Evolutionary conservation across 2,329 filamentous ascomycete species (phyloP).

Genomic region (Didymella keratinophila): DNA sequence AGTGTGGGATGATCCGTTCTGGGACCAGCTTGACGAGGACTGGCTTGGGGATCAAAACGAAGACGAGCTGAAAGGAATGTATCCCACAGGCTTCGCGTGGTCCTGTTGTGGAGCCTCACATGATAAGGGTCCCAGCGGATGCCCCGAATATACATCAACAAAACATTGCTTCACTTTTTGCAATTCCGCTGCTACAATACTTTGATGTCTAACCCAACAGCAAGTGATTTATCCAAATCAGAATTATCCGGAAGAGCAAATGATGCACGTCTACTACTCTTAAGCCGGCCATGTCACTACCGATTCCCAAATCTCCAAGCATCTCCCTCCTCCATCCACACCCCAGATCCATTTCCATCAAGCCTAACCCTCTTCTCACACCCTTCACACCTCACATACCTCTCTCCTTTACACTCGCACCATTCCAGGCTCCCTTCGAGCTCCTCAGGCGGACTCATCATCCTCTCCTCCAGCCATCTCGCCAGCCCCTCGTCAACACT

Average conservation of each 20-base stretch:
- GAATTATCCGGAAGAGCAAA: background rate
- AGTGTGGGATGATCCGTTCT: too few species aligned
- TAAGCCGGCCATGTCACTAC: background rate
- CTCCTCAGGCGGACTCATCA: constrained; percentile 52
- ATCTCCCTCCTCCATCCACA: constrained; percentile 29
- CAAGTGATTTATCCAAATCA: too few species aligned
- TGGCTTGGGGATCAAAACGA: too few species aligned
- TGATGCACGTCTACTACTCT: background rate
- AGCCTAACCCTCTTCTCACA: constrained; percentile 26
- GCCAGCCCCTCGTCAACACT: constrained; percentile 54
- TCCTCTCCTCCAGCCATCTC: constrained; percentile 54
- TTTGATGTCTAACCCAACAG: too few species aligned
- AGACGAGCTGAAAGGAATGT: too few species aligned
- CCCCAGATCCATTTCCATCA: constrained; percentile 16
- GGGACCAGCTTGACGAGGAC: too few species aligned
- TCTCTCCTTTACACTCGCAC: constrained; percentile 36
- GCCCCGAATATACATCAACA: too few species aligned
- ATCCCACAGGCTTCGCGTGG: too few species aligned
- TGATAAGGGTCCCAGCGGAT: too few species aligned
- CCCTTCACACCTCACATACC: constrained; percentile 43
- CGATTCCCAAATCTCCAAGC: constrained; percentile 36
- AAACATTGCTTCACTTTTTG: too few species aligned
- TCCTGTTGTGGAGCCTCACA: too few species aligned
- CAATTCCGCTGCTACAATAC: too few species aligned
- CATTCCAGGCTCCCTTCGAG: constrained; percentile 29